Conservation (phyloP, 164 flowering plant genomes). For the Nymphaea colorata region DNA sequence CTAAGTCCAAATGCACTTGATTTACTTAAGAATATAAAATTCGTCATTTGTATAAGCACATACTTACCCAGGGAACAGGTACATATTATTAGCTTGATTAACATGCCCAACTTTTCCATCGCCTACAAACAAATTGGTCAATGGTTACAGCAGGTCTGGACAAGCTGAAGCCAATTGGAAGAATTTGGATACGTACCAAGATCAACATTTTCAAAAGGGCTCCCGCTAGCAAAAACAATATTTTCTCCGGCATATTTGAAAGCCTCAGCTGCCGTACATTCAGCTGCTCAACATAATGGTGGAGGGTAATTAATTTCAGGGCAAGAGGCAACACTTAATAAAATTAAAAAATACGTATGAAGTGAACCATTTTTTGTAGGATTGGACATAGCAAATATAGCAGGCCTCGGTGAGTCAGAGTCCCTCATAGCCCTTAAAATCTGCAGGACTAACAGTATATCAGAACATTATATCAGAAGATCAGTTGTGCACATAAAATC, state of each 20-base stretch:
- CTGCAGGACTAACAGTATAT: conserved; percentile 24
- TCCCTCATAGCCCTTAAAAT: conserved; percentile 88
- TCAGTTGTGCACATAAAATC: background rate
- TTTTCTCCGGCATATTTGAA: conserved; percentile 88
- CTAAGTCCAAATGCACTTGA: background rate
- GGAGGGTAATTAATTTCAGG: background rate
- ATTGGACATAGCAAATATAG: conserved; percentile 98
- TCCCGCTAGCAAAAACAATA: conserved; percentile 93
- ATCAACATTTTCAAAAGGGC: conserved; percentile 82
- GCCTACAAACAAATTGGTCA: conserved; percentile 23
- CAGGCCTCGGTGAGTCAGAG: conserved; percentile 82
- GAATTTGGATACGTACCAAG: conserved; percentile 37
- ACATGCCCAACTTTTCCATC: conserved; percentile 85
- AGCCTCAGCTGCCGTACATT: conserved; percentile 90
- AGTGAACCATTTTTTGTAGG: conserved; percentile 86
- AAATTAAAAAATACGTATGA: background rate
- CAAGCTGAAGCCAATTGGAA: background rate
- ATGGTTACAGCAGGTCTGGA: background rate
- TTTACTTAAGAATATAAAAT: background rate
- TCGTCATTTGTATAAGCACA: background rate
- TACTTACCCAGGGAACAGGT: conserved; percentile 91
- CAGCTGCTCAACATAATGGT: conserved; percentile 47
- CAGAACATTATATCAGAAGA: conserved; percentile 1
- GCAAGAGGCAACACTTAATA: conserved; percentile 3
- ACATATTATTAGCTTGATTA: conserved; percentile 99